These are phyloP conservation scores for Entomortierella parvispora DNA, from an alignment of 192 early-diverging fungal genomes.

Conservation along the genomic window DNA sequence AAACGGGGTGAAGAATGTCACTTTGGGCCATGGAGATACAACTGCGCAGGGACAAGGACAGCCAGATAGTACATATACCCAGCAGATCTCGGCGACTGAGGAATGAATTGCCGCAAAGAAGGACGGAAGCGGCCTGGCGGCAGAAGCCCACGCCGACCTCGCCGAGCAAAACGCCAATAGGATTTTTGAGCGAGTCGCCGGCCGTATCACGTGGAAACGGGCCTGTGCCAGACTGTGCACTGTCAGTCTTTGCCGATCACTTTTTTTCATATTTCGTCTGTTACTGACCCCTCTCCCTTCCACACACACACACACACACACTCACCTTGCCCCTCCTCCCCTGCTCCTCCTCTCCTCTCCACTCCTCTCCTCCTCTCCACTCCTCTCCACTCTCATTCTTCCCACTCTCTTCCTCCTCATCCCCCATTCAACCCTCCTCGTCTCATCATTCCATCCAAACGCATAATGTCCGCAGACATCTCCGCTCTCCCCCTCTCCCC, in stretches of 20 bases:
- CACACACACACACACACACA: neutral
- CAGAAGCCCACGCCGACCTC: no score
- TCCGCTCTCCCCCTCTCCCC: neutral
- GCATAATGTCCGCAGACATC: constrained; percentile 22
- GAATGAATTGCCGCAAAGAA: no score
- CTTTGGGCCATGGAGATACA: no score
- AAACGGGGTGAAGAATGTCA: no score
- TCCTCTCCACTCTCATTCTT: constrained; percentile 8
- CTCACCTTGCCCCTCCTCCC: neutral
- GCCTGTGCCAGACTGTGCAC: no score
- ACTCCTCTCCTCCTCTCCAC: neutral
- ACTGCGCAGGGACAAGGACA: no score
- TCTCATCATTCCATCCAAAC: neutral
- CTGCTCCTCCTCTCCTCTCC: neutral
- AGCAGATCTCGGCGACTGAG: no score
- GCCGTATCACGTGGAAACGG: no score
- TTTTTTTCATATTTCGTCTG: neutral
- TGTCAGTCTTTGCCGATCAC: neutral
- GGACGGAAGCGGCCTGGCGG: no score
- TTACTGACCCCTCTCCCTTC: neutral
- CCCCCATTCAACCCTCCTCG: neutral
- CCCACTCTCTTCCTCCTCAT: neutral
- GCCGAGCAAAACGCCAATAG: no score
- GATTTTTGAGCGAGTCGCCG: no score
- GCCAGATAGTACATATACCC: no score